These are phyloP conservation scores for Ormosia semicastrata DNA, from an alignment of 306 rosid species.

Conservation along the genomic window DNA sequence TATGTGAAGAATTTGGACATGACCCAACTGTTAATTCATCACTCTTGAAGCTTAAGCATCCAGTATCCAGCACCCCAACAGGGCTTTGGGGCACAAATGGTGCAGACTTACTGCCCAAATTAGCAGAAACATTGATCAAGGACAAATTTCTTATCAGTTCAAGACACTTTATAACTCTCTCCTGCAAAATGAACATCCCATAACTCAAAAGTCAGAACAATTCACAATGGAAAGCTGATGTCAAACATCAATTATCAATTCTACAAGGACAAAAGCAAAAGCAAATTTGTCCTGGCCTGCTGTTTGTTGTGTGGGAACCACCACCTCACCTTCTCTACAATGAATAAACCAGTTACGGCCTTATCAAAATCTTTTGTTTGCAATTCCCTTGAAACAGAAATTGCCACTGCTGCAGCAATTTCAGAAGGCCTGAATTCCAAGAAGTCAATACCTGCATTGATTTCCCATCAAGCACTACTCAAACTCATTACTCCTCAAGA, in stretches of 20 bases:
- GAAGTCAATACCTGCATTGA: conserved; percentile 87
- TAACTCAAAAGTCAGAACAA: conserved; percentile 7
- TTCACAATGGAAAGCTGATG: conserved; percentile 2
- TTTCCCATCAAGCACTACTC: conserved; percentile 43
- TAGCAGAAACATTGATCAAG: conserved; percentile 39
- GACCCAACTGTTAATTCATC: conserved; percentile 75
- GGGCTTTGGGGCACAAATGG: conserved; percentile 75
- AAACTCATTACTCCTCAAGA: conserved; percentile 41
- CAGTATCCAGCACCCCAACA: conserved; percentile 72
- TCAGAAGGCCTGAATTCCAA: conserved; percentile 93
- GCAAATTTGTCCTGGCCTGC: conserved; percentile 7
- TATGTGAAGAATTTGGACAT: conserved; percentile 63
- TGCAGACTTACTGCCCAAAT: conserved; percentile 32
- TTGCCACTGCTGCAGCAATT: conserved; percentile 84
- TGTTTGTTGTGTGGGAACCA: conserved; percentile 18
- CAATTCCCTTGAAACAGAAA: conserved; percentile 52
- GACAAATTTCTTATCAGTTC: conserved; percentile 67
- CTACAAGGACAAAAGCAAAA: conserved; percentile 21
- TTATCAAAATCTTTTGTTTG: conserved; percentile 51
- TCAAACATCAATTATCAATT: conserved; percentile 17
- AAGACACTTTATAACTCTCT: conserved; percentile 73
- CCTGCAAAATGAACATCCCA: conserved; percentile 58
- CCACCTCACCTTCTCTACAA: conserved; percentile 68
- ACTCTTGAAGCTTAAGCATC: conserved; percentile 79
- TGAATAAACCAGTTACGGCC: conserved; percentile 48